Conservation (phyloP, 1,284 basidiomycete genomes). For the Moniliella sp. region DNA sequence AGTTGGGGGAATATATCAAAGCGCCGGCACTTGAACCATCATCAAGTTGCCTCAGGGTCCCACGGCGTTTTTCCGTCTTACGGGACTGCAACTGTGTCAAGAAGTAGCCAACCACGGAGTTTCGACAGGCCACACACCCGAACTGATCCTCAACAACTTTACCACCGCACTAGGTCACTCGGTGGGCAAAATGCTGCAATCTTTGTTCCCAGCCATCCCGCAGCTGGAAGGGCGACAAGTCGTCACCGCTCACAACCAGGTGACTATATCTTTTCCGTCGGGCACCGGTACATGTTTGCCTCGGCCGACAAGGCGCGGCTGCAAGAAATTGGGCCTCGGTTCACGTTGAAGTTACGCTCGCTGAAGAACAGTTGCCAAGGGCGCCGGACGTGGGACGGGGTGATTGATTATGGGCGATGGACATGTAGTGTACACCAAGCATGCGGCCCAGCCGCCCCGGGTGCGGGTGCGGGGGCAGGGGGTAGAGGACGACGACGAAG, state of each 20-base stretch:
- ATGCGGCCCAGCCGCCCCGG: slow-evolving; percentile 1
- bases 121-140: slow-evolving; percentile 75
- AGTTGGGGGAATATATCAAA: slow-evolving; percentile 60
- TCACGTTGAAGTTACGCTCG: slow-evolving; percentile 78
- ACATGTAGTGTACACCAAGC: no score
- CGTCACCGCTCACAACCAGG: slow-evolving; percentile 89
- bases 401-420: slow-evolving; percentile 41
- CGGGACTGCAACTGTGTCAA: slow-evolving; percentile 62
- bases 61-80: slow-evolving; percentile 84
- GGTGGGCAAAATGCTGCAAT: slow-evolving; percentile 83
- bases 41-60: slow-evolving; percentile 77
- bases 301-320: slow-evolving; percentile 57
- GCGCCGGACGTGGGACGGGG: slow-evolving; percentile 42
- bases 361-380: slow-evolving; percentile 61
- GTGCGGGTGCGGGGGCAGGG: not conserved
- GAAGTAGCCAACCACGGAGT: slow-evolving; percentile 70
- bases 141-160: slow-evolving; percentile 86
- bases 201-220: slow-evolving; percentile 77
- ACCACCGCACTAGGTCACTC: slow-evolving; percentile 78
- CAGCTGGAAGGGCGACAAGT: slow-evolving; percentile 92
- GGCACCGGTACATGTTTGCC: slow-evolving; percentile 85
- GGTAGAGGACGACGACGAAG: slow-evolving; percentile 1
- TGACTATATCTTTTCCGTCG: slow-evolving; percentile 88
- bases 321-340: slow-evolving; percentile 92
- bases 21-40: slow-evolving; percentile 60